Evolutionary conservation across 2,329 filamentous ascomycete genomes (phyloP), one percentile per base, ranked within the genome.

Genomic region (Fusarium sarcochroum): DNA sequence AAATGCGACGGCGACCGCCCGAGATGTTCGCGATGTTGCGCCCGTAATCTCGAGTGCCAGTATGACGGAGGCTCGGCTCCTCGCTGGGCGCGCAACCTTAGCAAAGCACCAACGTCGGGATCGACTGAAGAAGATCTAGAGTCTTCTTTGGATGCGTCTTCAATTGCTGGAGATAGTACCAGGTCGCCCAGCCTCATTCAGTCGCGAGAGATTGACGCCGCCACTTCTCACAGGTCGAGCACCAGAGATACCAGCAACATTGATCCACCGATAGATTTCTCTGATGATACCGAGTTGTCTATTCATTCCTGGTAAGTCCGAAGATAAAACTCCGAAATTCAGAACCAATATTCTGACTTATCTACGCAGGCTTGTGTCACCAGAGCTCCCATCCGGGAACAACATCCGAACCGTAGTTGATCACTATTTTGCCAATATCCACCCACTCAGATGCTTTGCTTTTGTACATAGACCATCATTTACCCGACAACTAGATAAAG

Each of bases 1-100:
- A 81, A 82, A 72, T 82, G 80, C 68, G 76, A 81, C 48, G 80
- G 80, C 74, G 78, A 78, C 64, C 78, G 79, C 17, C 80, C 80
- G 47, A 76, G 68, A 57, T 82, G 80, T 66, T 76, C 78, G 38
- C 73, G 78, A 51, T 82, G 80, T 65, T 44, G 53, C 47, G 64
- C 71, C 42, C 78, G 79, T 55, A 73, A 74, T 44, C 63, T 77
- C 18, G 78, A 79, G 15, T 82, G 80, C 49, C 69, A 78, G 44
- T 82, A 82, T 58, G 77, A 80, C 58, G 80, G 79, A 40, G 79
- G 76, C 25, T 73, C 78, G 56, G 76, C 77, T 13, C 78, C 78
- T 67, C 72, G 77, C 58, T 80, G 78, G 78, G 77, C 78, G 25
- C 76, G 76, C 44, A 78, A 74, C 44, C 63, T 80, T 47, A 74